Percentiles rank a stretch among this genome's conserved stretches.
These are phyloP conservation scores for Torrubiella hemipterigena DNA, from an alignment of 2,329 filamentous ascomycete genomes.

Conservation along the genomic window DNA sequence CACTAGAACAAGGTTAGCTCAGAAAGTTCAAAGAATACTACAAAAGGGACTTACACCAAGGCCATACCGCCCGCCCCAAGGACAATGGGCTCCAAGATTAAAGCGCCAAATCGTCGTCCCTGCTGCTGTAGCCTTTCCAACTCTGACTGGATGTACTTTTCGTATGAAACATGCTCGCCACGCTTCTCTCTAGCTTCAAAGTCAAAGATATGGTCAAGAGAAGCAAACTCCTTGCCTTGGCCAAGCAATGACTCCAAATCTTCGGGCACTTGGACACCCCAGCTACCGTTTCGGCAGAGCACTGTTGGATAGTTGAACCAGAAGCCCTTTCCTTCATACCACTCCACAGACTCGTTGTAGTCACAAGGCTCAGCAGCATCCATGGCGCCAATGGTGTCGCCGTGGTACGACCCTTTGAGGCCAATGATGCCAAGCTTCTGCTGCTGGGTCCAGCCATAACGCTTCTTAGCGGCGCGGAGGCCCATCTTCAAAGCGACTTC, in stretches of 20 bases:
- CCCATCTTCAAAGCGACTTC: constrained; percentile 84
- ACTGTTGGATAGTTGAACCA: constrained; percentile 76
- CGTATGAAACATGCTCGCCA: constrained; percentile 39
- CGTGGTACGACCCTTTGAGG: constrained; percentile 72
- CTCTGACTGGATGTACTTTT: constrained; percentile 41
- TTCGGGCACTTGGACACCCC: constrained; percentile 48
- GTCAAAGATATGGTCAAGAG: constrained; percentile 48
- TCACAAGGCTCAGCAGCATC: constrained; percentile 67
- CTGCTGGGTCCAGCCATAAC: constrained; percentile 53
- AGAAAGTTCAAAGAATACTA: neutral
- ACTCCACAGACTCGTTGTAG: constrained; percentile 75
- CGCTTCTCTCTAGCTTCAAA: constrained; percentile 33
- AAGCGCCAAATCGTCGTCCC: constrained; percentile 58
- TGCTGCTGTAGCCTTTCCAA: constrained; percentile 39
- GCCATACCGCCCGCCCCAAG: constrained; percentile 78
- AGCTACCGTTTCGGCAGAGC: constrained; percentile 51
- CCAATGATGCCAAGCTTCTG: constrained; percentile 57
- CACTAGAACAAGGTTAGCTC: constrained; percentile 30
- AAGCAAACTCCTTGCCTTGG: constrained; percentile 27
- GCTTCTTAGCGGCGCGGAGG: constrained; percentile 51
- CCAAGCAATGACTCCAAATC: constrained; percentile 34
- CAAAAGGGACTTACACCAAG: constrained; percentile 46
- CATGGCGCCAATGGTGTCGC: constrained; percentile 83
- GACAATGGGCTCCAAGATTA: constrained; percentile 71
- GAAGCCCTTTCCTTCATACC: constrained; percentile 67